phyloP scores from a whole-genome alignment of 345 rosid genomes.

The Syzygium jambos region DNA sequence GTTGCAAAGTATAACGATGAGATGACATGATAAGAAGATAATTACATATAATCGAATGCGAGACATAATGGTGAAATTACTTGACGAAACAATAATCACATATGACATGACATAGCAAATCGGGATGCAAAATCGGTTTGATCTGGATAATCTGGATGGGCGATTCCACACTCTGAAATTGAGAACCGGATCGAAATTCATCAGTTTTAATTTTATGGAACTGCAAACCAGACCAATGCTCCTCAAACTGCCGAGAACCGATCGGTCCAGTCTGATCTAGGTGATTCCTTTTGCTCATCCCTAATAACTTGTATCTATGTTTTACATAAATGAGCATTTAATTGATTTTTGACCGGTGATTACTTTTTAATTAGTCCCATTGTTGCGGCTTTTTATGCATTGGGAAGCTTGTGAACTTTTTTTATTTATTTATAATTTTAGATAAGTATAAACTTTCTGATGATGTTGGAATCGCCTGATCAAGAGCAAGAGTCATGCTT shows the following conservation, averaged over 20 bases:
- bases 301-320: not conserved
- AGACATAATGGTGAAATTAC: rapidly evolving
- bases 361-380: not conserved
- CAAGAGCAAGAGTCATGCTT: not conserved
- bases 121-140: no score
- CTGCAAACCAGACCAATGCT: no score
- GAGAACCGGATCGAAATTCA: no score
- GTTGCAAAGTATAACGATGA: rapidly evolving
- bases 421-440: not conserved
- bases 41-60: rapidly evolving
- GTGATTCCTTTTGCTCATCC: no score
- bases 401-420: not conserved
- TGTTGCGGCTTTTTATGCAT: not conserved
- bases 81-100: not conserved
- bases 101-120: no score
- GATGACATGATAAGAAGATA: rapidly evolving
- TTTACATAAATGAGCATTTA: not conserved
- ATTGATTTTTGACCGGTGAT: not conserved
- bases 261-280: no score
- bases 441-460: not conserved
- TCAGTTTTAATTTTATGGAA: no score
- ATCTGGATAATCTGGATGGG: no score
- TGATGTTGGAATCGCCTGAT: not conserved
- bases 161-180: no score
- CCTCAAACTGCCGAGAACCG: no score